Conservation (phyloP, 192 early-diverging fungal genomes). For the Pilobolus umbonatus region DNA sequence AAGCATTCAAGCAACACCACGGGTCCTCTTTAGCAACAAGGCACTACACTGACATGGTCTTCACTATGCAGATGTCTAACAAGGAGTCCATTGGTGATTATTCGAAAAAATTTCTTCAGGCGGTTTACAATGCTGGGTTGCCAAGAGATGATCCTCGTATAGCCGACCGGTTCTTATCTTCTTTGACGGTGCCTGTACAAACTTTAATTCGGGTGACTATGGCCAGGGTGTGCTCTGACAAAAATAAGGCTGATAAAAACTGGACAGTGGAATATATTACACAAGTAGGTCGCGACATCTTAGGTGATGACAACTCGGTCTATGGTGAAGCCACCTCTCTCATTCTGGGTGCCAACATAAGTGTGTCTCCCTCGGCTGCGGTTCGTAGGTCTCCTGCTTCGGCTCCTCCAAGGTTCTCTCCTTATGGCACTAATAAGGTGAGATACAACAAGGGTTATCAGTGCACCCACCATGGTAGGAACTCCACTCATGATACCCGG, state of each 20-base stretch:
- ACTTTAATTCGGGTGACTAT: background rate
- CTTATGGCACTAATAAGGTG: background rate
- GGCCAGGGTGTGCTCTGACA: background rate
- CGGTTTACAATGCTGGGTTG: slow-evolving; percentile 1
- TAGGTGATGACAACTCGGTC: background rate
- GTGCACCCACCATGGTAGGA: background rate
- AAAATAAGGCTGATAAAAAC: background rate
- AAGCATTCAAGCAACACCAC: background rate
- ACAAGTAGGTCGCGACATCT: background rate
- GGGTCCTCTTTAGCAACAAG: background rate
- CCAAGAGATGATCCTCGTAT: background rate
- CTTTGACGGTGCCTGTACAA: background rate
- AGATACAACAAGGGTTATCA: background rate
- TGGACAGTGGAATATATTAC: background rate
- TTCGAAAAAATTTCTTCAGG: background rate
- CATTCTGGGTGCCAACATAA: background rate
- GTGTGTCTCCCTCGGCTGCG: too few species aligned
- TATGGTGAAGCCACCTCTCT: background rate
- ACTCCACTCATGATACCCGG: background rate
- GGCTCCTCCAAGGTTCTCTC: background rate
- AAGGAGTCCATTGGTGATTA: slow-evolving; percentile 2
- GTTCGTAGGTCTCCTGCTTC: background rate
- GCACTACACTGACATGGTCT: background rate
- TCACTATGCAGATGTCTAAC: background rate
- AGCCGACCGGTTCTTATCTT: background rate